Evolutionary conservation across 1,139 yeast genomes (phyloP), one percentile per base, ranked within the genome.

Genomic region (Kodamaea fungicola): DNA sequence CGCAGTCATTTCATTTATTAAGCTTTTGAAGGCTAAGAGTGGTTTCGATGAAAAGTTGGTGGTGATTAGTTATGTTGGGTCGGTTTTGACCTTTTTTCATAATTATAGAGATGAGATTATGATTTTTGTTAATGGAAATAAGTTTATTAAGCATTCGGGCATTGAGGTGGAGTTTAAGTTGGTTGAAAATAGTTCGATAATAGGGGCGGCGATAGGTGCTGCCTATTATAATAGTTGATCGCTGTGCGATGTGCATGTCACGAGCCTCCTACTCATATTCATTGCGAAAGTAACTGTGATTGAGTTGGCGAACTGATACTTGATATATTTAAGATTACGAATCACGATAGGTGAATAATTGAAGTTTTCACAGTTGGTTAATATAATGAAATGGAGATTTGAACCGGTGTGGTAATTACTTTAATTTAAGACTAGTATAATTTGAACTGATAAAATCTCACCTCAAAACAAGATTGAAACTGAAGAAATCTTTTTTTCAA

Each of bases 191-290:
- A 69, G 75, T 49, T 68, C 75, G 12, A 59, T 71, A 27, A 64
- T 69, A 26, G 76, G 76, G 4, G 72, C 76, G 33, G 76, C 76
- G 22, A 70, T 71, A 36, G 75, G 74, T 8, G 76, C 76, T 31
- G 76, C 76, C 12, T 67, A 57, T 44, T 54, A 54, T 46, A 43
- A 32, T 19, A 24, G 24, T 16, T n/a, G 22, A 13, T 7, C 31
- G 24, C 19, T 30, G n/a, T 13, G 24, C 12, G 16, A 30, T 16
- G 19, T 16, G 19, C 19, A 16, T n/a, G n/a, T n/a, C n/a, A n/a
- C n/a, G n/a, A n/a, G n/a, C n/a, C n/a, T n/a, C n/a, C n/a, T n/a
- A n/a, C n/a, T n/a, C n/a, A n/a, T n/a, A n/a, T n/a, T n/a, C n/a
- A n/a, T n/a, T n/a, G n/a, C n/a, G n/a, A n/a, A n/a, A n/a, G n/a